Evolutionary conservation across 2,329 filamentous ascomycete species (phyloP).

Genomic region (Zymoseptoria brevis): DNA sequence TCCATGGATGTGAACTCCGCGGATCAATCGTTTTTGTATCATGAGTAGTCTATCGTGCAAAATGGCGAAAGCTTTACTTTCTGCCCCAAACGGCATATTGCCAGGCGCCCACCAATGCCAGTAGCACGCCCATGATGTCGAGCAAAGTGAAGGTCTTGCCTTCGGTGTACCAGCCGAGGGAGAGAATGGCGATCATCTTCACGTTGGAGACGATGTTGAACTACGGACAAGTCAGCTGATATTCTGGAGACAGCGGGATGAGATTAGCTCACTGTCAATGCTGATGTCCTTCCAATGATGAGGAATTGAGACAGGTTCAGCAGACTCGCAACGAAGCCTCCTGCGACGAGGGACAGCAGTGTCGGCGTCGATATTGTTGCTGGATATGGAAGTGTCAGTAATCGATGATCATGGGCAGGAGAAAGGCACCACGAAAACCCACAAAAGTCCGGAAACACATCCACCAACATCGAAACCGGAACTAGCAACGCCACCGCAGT

Average conservation of each 20-base stretch:
- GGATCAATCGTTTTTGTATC: not conserved
- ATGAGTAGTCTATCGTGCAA: not conserved
- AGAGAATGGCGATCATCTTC: conserved; percentile 6
- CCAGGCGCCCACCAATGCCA: conserved; percentile 4
- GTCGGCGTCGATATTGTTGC: conserved; percentile 1
- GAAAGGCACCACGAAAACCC: not conserved
- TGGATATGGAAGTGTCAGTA: not conserved
- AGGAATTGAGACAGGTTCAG: conserved; percentile 7
- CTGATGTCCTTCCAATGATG: conserved; percentile 7
- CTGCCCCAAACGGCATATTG: conserved; percentile 1
- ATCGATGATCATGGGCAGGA: not conserved
- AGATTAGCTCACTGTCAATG: conserved; percentile 1
- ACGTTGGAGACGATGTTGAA: conserved; percentile 7
- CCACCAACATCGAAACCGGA: not conserved
- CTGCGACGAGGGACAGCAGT: conserved; percentile 2
- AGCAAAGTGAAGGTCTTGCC: conserved; percentile 5
- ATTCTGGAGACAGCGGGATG: not conserved
- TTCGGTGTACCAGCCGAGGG: conserved; percentile 5
- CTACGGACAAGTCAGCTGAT: not conserved
- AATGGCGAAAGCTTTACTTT: not conserved
- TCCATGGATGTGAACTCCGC: not conserved
- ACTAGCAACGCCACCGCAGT: conserved; percentile 2
- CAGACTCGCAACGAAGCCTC: conserved; percentile 5
- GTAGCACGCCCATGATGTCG: conserved; percentile 1
- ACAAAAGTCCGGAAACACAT: conserved; percentile 7